Evolutionary conservation across 2,329 filamentous ascomycete species (phyloP).

Genomic region (Colletotrichum destructivum): DNA sequence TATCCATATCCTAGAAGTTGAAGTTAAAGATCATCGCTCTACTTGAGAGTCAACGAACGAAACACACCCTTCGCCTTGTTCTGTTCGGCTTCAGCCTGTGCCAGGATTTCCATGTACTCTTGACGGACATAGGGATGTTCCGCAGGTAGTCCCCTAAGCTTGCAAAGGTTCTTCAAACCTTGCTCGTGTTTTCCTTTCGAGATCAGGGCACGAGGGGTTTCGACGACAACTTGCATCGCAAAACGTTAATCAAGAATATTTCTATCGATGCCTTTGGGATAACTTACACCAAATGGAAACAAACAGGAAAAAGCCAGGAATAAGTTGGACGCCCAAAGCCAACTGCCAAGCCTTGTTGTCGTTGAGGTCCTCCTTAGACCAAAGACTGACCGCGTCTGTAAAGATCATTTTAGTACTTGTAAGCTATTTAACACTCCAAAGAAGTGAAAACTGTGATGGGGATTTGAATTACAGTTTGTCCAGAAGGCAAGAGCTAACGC

Average conservation of each 20-base stretch:
- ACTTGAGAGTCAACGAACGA: too few relatives aligned
- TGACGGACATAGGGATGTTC: slow-evolving; percentile 42
- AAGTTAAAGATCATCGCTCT: background rate
- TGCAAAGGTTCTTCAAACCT: slow-evolving; percentile 55
- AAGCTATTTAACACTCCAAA: too few relatives aligned
- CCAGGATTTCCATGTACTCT: slow-evolving; percentile 42
- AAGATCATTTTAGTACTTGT: background rate
- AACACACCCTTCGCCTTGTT: slow-evolving; percentile 6
- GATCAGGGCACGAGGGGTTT: slow-evolving; percentile 49
- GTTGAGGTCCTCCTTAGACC: slow-evolving; percentile 49
- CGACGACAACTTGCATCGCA: slow-evolving; percentile 37
- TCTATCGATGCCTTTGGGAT: background rate
- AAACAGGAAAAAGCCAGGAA: slow-evolving; percentile 55
- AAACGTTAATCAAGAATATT: background rate
- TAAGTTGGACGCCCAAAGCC: slow-evolving; percentile 55
- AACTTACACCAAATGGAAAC: slow-evolving; percentile 51
- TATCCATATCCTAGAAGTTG: slow-evolving; percentile 46
- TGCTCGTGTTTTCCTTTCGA: slow-evolving; percentile 52
- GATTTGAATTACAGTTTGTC: slow-evolving; percentile 45
- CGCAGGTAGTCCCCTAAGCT: slow-evolving; percentile 50
- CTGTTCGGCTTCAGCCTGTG: slow-evolving; percentile 41
- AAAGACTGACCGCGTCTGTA: slow-evolving; percentile 44
- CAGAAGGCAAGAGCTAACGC: slow-evolving; percentile 54
- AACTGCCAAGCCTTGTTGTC: slow-evolving; percentile 53
- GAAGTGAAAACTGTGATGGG: too few relatives aligned